These are phyloP conservation scores for Boletus rubroflammeus DNA, from an alignment of 768 basidiomycete species.

Conservation along the genomic window DNA sequence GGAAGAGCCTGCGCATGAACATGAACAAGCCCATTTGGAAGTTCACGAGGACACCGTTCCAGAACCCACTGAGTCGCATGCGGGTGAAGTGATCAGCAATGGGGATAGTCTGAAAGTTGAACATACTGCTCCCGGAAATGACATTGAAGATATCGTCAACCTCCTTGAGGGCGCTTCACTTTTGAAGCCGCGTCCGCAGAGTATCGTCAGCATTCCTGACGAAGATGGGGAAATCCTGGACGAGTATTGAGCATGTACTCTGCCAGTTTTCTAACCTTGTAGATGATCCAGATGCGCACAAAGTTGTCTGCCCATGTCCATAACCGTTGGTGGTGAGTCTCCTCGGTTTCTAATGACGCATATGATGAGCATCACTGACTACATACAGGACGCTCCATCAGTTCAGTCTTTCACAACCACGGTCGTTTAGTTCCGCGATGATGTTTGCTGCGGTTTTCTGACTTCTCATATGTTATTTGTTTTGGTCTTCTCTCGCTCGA, in stretches of 20 bases:
- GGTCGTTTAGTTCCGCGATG: conserved; percentile 32
- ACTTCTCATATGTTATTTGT: conserved; percentile 16
- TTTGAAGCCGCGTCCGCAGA: conserved; percentile 40
- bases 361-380: not conserved
- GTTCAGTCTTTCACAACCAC: conserved; percentile 28
- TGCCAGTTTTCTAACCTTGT: conserved; percentile 13
- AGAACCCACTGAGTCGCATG: conserved; percentile 13
- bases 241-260: conserved; percentile 39
- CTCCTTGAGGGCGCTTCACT: conserved; percentile 48
- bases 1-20: conserved; percentile 3
- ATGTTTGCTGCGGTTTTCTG: conserved; percentile 21
- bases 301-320: conserved; percentile 24
- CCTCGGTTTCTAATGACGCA: not conserved
- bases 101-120: conserved; percentile 7
- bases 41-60: not conserved
- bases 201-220: conserved; percentile 49
- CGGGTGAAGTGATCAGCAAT: conserved; percentile 6
- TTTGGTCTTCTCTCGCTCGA: conserved; percentile 17
- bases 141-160: conserved; percentile 64
- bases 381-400: conserved; percentile 8
- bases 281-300: conserved; percentile 20
- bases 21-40: conserved; percentile 13
- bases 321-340: conserved; percentile 18
- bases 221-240: conserved; percentile 54
- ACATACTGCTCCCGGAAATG: conserved; percentile 27